Base-by-base conservation (phyloP, 805 yeast species). In the Ogataea minuta region DNA sequence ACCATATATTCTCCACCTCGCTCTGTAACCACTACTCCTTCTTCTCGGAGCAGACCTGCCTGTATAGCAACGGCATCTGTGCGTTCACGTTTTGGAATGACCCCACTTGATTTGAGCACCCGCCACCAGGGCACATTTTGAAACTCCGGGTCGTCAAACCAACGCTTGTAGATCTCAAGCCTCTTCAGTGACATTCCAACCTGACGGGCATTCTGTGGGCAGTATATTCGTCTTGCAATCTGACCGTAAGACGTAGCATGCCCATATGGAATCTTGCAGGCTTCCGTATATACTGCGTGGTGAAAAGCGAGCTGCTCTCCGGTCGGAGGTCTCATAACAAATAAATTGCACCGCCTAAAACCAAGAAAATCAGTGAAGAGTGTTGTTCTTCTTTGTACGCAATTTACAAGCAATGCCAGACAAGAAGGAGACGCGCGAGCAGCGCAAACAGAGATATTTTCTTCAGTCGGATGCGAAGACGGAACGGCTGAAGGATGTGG, bases 71-170 rank as follows among this genome's bases (percentile, higher is more conserved):
- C 76, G 2, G 74, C 71, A 17, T 58, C 57, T 0, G 66, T 55
- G 24, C 54, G 61, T 8, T 55, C 74, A 30, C 84, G 56, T 3
- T 73, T 72, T 4, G 88, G 74, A 2, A 84, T 78, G 13, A 60
- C 65, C 0, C 93, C 93, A 12, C 74, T 61, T n/a, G 84, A 67
- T 16, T 74, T 71, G 8, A 85, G 65, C 2, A 85, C 84, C 24
- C 95, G 62, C 91, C 91, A 84, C 95, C 95, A 85, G 4, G 91
- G 91, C 10, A 84, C 72, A 8, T 63, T 64, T 2, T 49, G 58
- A 8, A 52, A 35, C 38, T 63, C 60, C 47, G 60, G 61, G 23
- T 49, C 54, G 4, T 39, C 12, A 53, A 50, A 39, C 7, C 26
- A 36, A 6, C 39, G 31, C 7, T 11, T 29, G 34, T 52, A 46